Evolutionary conservation across 805 yeast genomes (phyloP), one percentile per base, ranked within the genome.

Genomic region (Metschnikowia rubicola): DNA sequence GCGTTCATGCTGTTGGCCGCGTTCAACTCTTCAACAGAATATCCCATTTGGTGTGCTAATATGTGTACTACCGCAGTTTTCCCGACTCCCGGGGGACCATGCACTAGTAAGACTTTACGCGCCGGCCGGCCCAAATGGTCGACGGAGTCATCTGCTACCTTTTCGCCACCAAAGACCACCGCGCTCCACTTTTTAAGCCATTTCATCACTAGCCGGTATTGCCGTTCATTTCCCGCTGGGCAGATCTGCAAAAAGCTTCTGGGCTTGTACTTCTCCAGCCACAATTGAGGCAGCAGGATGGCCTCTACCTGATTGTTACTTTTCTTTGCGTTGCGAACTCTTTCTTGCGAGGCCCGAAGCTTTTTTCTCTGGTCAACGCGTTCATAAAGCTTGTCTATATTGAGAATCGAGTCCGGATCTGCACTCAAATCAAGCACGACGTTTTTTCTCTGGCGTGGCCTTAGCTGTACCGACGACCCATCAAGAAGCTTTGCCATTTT

Each of bases 71-170:
- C 83, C 0, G 94, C 80, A 0, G 98, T 91, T 61, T 92, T 92
- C 9, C 99, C 99, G 13, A 86, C 75, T 2, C 99, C 99, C 0
- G 96, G 90, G 0, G 96, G 94, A 0, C 99, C 99, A 61, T 85
- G 89, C 10, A 94, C 77, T 35, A 94, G 68, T 17, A 94, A 61
- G 0, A 94, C 74, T 53, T 80, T 84, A 43, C 76, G 75, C 12
- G 64, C 68, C 6, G 74, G 75, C 11, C 75, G 50, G 6, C 73
- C 74, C 39, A 65, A 55, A 4, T 48, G 34, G 53, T 71, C 75
- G 1, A 53, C 56, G 12, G 39, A 41, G 17, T 42, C 42, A 12
- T 49, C 52, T 10, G 51, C 51, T n/a, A 17, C 15, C 37, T 10
- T 39, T 7, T 30, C 56, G n/a, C 59, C 65, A 4, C 65, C 59